phyloP scores from a whole-genome alignment of 1,139 yeast species.

The Protomyces pachydermus region DNA sequence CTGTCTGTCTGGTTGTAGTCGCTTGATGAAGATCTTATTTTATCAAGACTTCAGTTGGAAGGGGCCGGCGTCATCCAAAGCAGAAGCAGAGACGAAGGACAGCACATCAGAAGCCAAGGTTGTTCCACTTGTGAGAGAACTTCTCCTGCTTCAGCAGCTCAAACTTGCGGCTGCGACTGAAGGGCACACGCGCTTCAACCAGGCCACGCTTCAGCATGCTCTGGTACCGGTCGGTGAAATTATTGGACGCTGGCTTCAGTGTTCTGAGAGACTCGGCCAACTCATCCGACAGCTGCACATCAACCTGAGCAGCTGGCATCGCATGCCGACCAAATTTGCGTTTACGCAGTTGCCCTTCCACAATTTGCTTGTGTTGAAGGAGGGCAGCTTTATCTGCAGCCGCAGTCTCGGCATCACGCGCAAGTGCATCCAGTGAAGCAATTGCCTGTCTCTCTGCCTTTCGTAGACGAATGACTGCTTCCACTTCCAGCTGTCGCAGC shows the following conservation, averaged over 20 bases:
- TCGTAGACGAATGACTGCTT: conserved; percentile 7
- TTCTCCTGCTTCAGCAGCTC: conserved; percentile 76
- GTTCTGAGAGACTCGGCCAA: conserved; percentile 77
- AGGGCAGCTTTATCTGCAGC: conserved; percentile 10
- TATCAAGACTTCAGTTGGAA: no score
- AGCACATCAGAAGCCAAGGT: not conserved
- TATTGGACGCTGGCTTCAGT: conserved; percentile 79
- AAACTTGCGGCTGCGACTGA: conserved; percentile 58
- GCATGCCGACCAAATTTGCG: conserved; percentile 52
- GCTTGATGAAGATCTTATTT: no score
- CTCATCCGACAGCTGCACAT: conserved; percentile 85
- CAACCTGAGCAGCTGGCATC: conserved; percentile 61
- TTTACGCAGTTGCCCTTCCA: conserved; percentile 24
- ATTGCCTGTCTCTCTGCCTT: conserved; percentile 23
- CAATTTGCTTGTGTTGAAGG: not conserved
- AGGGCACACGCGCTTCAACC: conserved; percentile 76
- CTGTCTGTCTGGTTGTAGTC: no score
- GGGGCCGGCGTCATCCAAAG: not conserved
- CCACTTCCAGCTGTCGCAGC: conserved; percentile 14
- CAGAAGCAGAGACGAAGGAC: not conserved
- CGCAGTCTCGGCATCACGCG: conserved; percentile 1
- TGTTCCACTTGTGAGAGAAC: conserved; percentile 56
- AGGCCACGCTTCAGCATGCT: conserved; percentile 77
- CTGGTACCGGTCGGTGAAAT: conserved; percentile 75
- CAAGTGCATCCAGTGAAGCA: conserved; percentile 13